Evolutionary conservation across 2,329 filamentous ascomycete genomes (phyloP).

Genomic region (Aspergillus thermomutatus): DNA sequence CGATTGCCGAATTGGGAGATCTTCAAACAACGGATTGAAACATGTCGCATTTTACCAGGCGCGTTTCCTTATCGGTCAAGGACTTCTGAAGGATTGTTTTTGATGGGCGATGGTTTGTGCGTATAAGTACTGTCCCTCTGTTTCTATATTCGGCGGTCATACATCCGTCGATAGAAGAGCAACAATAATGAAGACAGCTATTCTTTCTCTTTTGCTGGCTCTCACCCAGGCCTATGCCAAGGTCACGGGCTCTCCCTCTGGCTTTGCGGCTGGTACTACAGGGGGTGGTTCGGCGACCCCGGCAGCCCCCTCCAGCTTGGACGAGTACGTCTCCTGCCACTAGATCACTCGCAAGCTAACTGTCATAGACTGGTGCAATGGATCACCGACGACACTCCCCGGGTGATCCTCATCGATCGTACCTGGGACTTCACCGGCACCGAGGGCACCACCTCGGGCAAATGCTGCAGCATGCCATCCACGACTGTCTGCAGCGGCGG

Average conservation of each 20-base stretch:
- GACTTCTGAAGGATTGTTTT: too few species aligned
- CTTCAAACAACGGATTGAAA: too few species aligned
- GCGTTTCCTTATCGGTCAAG: too few species aligned
- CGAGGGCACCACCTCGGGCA: constrained; percentile 43
- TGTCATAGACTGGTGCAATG: constrained; percentile 3
- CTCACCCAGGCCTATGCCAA: constrained; percentile 6
- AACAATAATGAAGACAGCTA: constrained; percentile 2
- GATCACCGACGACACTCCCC: constrained; percentile 10
- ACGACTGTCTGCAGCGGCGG: constrained; percentile 53
- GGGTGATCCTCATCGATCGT: constrained; percentile 10
- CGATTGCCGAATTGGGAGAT: not conserved
- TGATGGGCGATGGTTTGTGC: too few species aligned
- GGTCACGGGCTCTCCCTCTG: constrained; percentile 9
- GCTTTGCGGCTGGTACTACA: constrained; percentile 14
- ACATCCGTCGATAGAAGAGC: too few species aligned
- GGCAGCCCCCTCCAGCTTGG: constrained; percentile 8
- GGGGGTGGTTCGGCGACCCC: constrained; percentile 11
- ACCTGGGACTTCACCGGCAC: constrained; percentile 18
- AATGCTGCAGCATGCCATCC: not conserved
- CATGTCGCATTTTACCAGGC: too few species aligned
- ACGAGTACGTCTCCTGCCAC: constrained; percentile 2
- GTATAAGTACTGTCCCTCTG: too few species aligned
- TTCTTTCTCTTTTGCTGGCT: constrained; percentile 1
- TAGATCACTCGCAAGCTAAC: not conserved
- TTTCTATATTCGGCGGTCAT: too few species aligned